Conservation (phyloP, 305 asterid genomes). For the Solanum hybrid region DNA sequence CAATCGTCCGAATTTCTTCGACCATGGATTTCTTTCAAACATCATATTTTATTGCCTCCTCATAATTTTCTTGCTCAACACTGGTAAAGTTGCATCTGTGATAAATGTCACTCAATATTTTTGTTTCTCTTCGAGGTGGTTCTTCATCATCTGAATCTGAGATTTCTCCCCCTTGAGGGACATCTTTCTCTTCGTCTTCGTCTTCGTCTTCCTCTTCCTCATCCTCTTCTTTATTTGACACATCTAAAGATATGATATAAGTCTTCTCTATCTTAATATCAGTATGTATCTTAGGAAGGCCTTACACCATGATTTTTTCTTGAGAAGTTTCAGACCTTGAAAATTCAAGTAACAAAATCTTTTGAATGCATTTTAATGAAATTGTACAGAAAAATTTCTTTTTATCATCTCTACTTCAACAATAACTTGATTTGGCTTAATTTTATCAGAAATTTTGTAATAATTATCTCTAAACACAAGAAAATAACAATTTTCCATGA, state of each 20-base stretch:
- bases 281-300: background rate
- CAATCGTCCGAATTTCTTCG: background rate
- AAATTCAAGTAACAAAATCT: background rate
- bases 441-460: too few relatives aligned
- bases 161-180: background rate
- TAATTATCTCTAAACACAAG: background rate
- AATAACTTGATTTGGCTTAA: background rate
- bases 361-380: background rate
- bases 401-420: background rate
- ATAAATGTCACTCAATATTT: background rate
- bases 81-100: background rate
- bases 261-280: too few relatives aligned
- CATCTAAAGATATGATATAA: background rate
- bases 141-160: background rate
- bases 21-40: background rate
- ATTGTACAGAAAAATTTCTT: too few relatives aligned
- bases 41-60: background rate
- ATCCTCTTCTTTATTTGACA: too few relatives aligned
- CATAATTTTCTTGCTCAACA: background rate
- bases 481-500: too few relatives aligned
- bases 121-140: background rate
- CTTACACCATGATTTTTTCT: background rate
- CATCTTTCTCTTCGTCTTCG: background rate
- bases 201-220: background rate
- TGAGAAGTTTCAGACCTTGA: background rate